These are phyloP conservation scores for Staphylotrichum tortipilum DNA, from an alignment of 495 filamentous ascomycete genomes.

Conservation along the genomic window DNA sequence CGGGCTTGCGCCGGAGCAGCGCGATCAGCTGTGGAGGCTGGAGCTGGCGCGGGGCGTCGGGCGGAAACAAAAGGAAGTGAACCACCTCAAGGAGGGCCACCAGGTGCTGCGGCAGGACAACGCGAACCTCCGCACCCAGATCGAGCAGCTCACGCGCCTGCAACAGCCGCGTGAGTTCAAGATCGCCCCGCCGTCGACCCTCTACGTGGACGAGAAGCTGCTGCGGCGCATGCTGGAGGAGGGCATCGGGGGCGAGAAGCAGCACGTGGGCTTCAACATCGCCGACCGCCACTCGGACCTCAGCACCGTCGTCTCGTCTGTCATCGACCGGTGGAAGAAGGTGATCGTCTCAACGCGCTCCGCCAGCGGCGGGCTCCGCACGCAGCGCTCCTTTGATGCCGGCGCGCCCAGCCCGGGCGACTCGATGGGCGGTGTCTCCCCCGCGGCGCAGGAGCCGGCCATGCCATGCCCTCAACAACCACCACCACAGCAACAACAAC, in stretches of 20 bases:
- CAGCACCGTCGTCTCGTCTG: conserved; percentile 35
- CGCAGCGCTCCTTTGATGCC: conserved; percentile 27
- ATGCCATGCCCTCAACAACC: background rate
- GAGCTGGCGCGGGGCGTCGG: conserved; percentile 66
- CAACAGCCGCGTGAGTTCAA: conserved; percentile 67
- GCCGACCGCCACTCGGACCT: conserved; percentile 39
- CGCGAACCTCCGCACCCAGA: conserved; percentile 58
- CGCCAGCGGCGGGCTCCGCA: conserved; percentile 22
- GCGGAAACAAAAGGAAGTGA: conserved; percentile 57
- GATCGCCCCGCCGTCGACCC: conserved; percentile 52
- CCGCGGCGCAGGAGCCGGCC: no score
- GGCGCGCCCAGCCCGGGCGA: background rate
- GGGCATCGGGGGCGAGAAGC: conserved; percentile 10
- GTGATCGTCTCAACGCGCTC: conserved; percentile 37
- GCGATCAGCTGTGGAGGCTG: conserved; percentile 63
- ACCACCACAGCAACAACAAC: conserved; percentile 1
- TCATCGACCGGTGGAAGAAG: conserved; percentile 45
- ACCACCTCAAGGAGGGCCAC: conserved; percentile 51
- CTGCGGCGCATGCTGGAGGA: conserved; percentile 30
- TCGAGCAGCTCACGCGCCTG: conserved; percentile 57
- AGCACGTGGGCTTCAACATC: conserved; percentile 31
- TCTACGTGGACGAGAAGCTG: conserved; percentile 45
- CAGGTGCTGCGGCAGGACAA: conserved; percentile 60
- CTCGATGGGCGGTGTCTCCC: conserved; percentile 2
- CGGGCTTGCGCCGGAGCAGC: conserved; percentile 44